phyloP scores from a whole-genome alignment of 179 eudicot species.

The Corrigiola litoralis region DNA sequence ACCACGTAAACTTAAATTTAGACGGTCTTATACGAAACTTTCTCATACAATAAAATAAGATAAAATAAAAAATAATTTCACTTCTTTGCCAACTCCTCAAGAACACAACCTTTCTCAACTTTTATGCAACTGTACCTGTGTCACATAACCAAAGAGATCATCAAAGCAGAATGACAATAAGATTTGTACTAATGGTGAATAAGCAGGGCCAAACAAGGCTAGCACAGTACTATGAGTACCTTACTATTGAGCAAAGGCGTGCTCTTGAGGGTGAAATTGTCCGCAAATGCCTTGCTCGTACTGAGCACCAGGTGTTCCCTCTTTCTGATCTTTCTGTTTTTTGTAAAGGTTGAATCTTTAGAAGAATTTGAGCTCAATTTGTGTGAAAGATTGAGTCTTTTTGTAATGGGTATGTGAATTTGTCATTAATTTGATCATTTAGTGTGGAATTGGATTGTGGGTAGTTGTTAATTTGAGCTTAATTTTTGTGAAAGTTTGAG shows the following conservation, averaged over 20 bases:
- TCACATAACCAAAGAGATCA: not conserved
- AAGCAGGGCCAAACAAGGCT: slow-evolving; percentile 96
- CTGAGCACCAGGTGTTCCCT: slow-evolving; percentile 64
- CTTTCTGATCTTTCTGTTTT: not conserved
- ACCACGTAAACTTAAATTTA: too few relatives aligned
- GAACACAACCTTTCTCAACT: too few relatives aligned
- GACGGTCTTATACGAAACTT: too few relatives aligned
- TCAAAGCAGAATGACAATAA: slow-evolving; percentile 53
- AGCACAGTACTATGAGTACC: slow-evolving; percentile 94
- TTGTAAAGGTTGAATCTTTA: slow-evolving; percentile 2
- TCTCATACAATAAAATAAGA: too few relatives aligned
- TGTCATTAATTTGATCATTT: not conserved
- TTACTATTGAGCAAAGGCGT: slow-evolving; percentile 85
- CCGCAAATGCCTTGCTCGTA: slow-evolving; percentile 97
- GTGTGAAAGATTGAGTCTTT: not conserved
- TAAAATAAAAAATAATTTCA: too few relatives aligned
- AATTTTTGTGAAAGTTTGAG: not conserved
- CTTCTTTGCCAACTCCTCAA: too few relatives aligned
- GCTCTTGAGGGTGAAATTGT: slow-evolving; percentile 98
- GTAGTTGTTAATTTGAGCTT: not conserved
- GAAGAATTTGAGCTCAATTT: not conserved
- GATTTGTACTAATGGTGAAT: slow-evolving; percentile 97
- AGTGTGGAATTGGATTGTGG: not conserved
- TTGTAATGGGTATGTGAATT: not conserved
- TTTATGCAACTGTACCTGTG: too few relatives aligned